A percentile compares a stretch with the other conserved stretches of the same genome.
Evolutionary conservation across 1,284 basidiomycete species (phyloP).

Genomic region (Hypsizygus ulmarius): DNA sequence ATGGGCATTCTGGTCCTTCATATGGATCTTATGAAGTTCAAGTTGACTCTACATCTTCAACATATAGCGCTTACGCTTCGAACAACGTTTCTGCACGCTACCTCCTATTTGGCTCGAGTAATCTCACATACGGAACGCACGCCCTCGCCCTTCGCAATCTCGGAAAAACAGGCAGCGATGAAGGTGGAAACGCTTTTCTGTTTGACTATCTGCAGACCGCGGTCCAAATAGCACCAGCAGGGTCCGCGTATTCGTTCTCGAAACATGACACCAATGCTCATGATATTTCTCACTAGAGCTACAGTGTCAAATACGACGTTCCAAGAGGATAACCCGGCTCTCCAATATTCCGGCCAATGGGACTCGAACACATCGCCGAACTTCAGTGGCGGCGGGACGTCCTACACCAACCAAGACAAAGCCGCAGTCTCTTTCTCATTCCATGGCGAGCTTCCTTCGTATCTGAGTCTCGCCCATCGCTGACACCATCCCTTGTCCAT

Average conservation of each 20-base stretch:
- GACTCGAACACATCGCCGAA: conserved; percentile 36
- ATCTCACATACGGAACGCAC: conserved; percentile 36
- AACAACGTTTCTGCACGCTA: conserved; percentile 30
- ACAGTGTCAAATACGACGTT: conserved; percentile 36
- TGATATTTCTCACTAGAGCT: conserved; percentile 31
- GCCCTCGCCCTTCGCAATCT: conserved; percentile 35
- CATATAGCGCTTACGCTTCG: conserved; percentile 25
- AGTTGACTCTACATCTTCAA: conserved; percentile 30
- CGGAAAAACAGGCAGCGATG: conserved; percentile 31
- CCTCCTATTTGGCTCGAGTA: conserved; percentile 32
- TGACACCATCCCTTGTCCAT: background rate
- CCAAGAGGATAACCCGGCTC: conserved; percentile 34
- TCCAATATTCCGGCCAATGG: conserved; percentile 39
- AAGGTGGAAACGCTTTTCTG: conserved; percentile 33
- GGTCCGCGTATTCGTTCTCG: conserved; percentile 21
- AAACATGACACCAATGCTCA: no score
- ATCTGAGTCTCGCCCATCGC: background rate
- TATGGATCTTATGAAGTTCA: conserved; percentile 39
- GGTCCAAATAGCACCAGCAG: conserved; percentile 36
- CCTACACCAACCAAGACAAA: conserved; percentile 38
- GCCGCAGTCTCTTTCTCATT: conserved; percentile 38
- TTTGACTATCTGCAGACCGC: conserved; percentile 39
- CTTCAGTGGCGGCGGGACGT: conserved; percentile 42
- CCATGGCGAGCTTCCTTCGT: conserved; percentile 27
- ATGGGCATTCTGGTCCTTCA: conserved; percentile 36